Evolutionary conservation across 2,329 filamentous ascomycete genomes (phyloP), one percentile per base, ranked within the genome.

Genomic region (Madurella fahalii): DNA sequence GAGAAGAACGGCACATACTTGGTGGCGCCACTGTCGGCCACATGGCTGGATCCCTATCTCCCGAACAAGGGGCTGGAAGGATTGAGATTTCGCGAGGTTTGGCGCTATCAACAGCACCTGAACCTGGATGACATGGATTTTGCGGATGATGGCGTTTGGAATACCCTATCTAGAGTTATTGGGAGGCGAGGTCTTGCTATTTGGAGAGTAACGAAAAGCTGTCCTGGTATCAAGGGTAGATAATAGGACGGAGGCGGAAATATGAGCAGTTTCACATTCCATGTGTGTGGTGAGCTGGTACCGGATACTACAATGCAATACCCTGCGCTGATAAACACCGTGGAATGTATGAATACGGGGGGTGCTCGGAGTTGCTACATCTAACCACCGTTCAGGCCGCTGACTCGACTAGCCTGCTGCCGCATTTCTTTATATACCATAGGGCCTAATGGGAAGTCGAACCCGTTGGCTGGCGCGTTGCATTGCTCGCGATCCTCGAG

Each of bases 121-220:
- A 91, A 90, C 64, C 72, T 93, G 41, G 89, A 93, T 68, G 89
- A 93, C 70, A 74, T 93, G 66, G 87, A 92, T 66, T 90, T 89
- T 74, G 86, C 75, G 2, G 84, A 88, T 57, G 88, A 92, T 63
- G 89, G 89, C 5, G 75, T 92, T 48, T 86, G 83, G 85, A 76
- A 80, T 57, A 92, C 89, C 8, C 69, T 93, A 44, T 73, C 76
- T 37, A 75, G 87, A 61, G 86, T 91, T 4, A 71, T 90, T 61
- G 84, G 84, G 39, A 75, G 82, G 60, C 74, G 84, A 47, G 84
- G 84, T 5, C 69, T 87, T 15, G 78, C 77, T 34, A 80, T 77
- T 39, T 87, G 83, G 83, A 78, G 82, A 54, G 78, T 87, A 8
- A 86, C 83, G 18, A 85, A 82, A 71, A 84, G 79, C 66, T 85